Conservation (phyloP, 345 rosid species). For the Trapa incisa region DNA sequence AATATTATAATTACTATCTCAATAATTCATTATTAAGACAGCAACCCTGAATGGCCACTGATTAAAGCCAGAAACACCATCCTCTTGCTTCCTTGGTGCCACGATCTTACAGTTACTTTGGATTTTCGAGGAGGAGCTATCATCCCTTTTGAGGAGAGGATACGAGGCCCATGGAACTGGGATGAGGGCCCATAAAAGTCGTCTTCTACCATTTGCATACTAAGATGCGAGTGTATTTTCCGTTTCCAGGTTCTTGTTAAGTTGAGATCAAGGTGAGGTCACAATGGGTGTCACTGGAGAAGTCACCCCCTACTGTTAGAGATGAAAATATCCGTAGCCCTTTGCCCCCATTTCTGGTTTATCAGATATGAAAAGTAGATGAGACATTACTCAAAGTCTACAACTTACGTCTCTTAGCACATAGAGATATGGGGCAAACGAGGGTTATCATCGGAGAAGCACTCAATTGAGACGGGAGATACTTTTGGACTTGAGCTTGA, state of each 20-base stretch:
- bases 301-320: conserved; percentile 50
- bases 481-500: conserved; percentile 43
- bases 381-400: background rate
- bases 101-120: no score
- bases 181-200: no score
- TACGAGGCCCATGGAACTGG: no score
- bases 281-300: conserved; percentile 87
- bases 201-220: background rate
- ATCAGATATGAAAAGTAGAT: background rate
- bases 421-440: conserved; percentile 41
- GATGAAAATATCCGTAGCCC: conserved; percentile 44
- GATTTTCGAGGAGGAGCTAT: no score
- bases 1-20: no score
- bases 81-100: no score
- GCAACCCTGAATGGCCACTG: no score
- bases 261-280: conserved; percentile 10
- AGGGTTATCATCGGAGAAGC: conserved; percentile 50
- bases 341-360: background rate
- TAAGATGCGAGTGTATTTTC: background rate
- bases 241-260: conserved; percentile 18
- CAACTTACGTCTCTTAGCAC: background rate
- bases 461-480: conserved; percentile 45
- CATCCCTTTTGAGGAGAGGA: no score
- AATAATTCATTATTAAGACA: no score
- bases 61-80: no score